phyloP scores from a whole-genome alignment of 2,329 filamentous ascomycete species.

The Fusarium protoensiforme region DNA sequence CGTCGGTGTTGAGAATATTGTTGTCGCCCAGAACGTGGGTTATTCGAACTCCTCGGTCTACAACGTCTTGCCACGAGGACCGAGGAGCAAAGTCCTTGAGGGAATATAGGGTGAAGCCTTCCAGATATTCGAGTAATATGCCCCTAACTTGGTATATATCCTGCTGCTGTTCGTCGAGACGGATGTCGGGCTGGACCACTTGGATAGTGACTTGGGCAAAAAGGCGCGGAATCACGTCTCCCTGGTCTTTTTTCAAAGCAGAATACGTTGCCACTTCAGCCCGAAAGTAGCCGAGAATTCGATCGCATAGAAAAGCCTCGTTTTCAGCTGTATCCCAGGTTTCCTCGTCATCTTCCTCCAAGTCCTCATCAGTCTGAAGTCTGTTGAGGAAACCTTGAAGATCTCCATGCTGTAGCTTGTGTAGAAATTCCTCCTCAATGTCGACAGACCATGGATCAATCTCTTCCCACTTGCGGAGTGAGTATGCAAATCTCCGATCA shows the following conservation, averaged over 20 bases:
- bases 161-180: neutral
- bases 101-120: slow-evolving; percentile 19
- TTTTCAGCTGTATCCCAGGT: slow-evolving; percentile 29
- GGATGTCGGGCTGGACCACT: neutral
- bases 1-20: slow-evolving; percentile 38
- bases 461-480: slow-evolving; percentile 19
- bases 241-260: slow-evolving; percentile 25
- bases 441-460: slow-evolving; percentile 13
- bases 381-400: neutral
- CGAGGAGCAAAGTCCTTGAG: slow-evolving; percentile 4
- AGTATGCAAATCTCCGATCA: slow-evolving; percentile 32
- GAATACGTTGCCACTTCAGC: slow-evolving; percentile 33
- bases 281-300: slow-evolving; percentile 9
- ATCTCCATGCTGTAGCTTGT: neutral
- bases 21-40: slow-evolving; percentile 34
- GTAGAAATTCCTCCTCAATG: neutral
- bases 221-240: slow-evolving; percentile 30
- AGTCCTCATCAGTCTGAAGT: neutral
- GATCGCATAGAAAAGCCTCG: slow-evolving; percentile 25
- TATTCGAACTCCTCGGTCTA: slow-evolving; percentile 33
- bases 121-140: slow-evolving; percentile 34
- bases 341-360: slow-evolving; percentile 10
- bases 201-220: slow-evolving; percentile 16
- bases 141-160: slow-evolving; percentile 22
- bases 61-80: slow-evolving; percentile 27